Evolutionary conservation across 2,329 filamentous ascomycete genomes (phyloP).

Genomic region (Golovinomyces cichoracearum): DNA sequence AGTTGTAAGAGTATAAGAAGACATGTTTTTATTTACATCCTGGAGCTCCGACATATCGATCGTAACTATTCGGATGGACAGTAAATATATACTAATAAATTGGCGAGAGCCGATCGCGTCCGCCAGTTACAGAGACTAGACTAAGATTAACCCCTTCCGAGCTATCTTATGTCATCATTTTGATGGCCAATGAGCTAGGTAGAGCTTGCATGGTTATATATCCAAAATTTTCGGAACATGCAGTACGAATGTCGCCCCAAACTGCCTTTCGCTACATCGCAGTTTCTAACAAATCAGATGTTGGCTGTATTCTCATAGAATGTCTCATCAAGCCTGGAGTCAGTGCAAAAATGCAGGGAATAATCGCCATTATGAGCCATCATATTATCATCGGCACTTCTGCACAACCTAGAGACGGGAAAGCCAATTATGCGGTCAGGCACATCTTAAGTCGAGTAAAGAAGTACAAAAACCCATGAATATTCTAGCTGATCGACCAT

Average conservation of each 20-base stretch:
- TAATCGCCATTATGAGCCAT: slow-evolving; percentile 28
- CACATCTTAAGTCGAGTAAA: slow-evolving; percentile 33
- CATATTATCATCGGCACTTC: slow-evolving; percentile 38
- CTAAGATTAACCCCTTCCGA: too few relatives aligned
- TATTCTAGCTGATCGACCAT: neutral
- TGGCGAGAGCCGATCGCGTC: too few relatives aligned
- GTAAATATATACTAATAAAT: too few relatives aligned
- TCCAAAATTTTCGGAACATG: neutral
- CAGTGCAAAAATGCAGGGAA: slow-evolving; percentile 33
- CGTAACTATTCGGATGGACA: too few relatives aligned
- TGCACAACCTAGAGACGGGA: slow-evolving; percentile 37
- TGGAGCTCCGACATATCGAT: slow-evolving; percentile 1
- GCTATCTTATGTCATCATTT: too few relatives aligned
- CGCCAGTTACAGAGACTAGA: too few relatives aligned
- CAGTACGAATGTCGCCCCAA: slow-evolving; percentile 5
- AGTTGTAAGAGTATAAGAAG: slow-evolving; percentile 37
- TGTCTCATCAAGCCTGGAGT: slow-evolving; percentile 44
- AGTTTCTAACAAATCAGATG: slow-evolving; percentile 21
- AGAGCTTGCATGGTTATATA: neutral
- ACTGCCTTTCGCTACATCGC: slow-evolving; percentile 23
- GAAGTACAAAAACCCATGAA: neutral
- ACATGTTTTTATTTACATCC: slow-evolving; percentile 6
- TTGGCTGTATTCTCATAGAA: slow-evolving; percentile 28
- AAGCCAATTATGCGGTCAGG: slow-evolving; percentile 41
- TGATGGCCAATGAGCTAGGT: too few relatives aligned